Base-by-base conservation (phyloP, 371 early-diverging fungal species). In the Chytridiales sp. region DNA sequence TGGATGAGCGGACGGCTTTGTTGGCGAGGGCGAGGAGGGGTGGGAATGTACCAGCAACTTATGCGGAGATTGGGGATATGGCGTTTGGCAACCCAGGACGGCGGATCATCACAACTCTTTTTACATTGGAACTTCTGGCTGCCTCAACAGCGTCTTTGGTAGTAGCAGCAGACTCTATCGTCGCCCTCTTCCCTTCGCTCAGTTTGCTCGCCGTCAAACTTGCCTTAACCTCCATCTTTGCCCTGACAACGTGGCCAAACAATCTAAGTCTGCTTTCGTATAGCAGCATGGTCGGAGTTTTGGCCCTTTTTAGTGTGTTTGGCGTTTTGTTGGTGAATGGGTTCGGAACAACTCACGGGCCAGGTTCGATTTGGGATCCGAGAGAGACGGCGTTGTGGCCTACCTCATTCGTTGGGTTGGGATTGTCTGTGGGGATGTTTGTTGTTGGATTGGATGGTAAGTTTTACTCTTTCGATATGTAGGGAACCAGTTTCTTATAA, bases 31-130 rank as follows among this genome's bases (percentile, higher is more conserved):
- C 21, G 27, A 9, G 44, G 6, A 26, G n/a, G n/a, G n/a, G n/a
- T n/a, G n/a, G n/a, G n/a, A n/a, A n/a, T n/a, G n/a, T n/a, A n/a
- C 22, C 41, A 4, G 36, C 44, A 26, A 82, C 79, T 13, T 87
- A 85, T 69, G 82, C 85, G 29, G 90, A 89, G 61, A 73, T 87
- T 62, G 88, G 84, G 24, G 79, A 83, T 19, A 60, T 72, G 15
- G 86, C 90, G 1, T 89, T 84, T 76, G 89, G 89, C 17, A 61
- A 71, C n/a, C 59, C 64, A 27, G 87, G 84, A 3, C 73, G 85
- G 35, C 60, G 31, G 15, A 64, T 74, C 13, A 65, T 79, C 34
- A 44, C 67, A 3, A 47, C 55, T 15, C 27, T 91, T 24, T 87
- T 88, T 69, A 68, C 82, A 49, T 63, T 83, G 13, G 89, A 91